Percentiles rank a stretch among this genome's conserved stretches.
These are phyloP conservation scores for Bretziella fagacearum DNA, from an alignment of 2,329 filamentous ascomycete species.

Conservation along the genomic window DNA sequence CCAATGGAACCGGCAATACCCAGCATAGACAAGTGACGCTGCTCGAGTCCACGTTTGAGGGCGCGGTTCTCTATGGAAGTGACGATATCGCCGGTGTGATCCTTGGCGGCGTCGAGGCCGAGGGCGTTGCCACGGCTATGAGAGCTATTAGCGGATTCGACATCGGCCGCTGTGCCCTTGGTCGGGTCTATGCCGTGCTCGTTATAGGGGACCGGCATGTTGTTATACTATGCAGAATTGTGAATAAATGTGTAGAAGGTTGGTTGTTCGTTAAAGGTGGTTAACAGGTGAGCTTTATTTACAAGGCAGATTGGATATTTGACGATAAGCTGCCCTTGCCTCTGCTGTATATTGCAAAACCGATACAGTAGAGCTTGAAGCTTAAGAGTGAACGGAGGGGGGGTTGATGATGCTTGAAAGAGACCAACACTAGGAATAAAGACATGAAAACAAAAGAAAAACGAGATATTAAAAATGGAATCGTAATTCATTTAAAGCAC, in stretches of 20 bases:
- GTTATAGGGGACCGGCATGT: background rate
- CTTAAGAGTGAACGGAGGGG: conserved; percentile 3
- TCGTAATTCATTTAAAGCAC: background rate
- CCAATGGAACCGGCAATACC: conserved; percentile 45
- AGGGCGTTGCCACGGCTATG: conserved; percentile 1
- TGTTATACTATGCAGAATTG: background rate
- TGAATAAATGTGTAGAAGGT: background rate
- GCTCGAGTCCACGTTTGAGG: conserved; percentile 30
- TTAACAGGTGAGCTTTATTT: background rate
- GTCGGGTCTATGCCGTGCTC: background rate
- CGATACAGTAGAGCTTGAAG: conserved; percentile 9
- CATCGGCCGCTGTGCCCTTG: background rate
- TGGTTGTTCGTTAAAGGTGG: background rate
- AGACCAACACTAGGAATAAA: conserved; percentile 1
- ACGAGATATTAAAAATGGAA: background rate
- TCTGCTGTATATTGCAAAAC: conserved; percentile 14
- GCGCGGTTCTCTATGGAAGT: conserved; percentile 32
- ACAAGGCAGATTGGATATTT: conserved; percentile 2
- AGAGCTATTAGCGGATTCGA: conserved; percentile 4
- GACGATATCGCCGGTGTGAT: conserved; percentile 28
- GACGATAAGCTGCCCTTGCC: background rate
- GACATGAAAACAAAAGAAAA: conserved; percentile 2
- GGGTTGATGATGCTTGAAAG: background rate
- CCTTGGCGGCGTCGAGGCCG: conserved; percentile 7
- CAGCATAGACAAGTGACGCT: conserved; percentile 42